Base-by-base conservation (phyloP, 306 rosid species). In the Sicyos edulis region DNA sequence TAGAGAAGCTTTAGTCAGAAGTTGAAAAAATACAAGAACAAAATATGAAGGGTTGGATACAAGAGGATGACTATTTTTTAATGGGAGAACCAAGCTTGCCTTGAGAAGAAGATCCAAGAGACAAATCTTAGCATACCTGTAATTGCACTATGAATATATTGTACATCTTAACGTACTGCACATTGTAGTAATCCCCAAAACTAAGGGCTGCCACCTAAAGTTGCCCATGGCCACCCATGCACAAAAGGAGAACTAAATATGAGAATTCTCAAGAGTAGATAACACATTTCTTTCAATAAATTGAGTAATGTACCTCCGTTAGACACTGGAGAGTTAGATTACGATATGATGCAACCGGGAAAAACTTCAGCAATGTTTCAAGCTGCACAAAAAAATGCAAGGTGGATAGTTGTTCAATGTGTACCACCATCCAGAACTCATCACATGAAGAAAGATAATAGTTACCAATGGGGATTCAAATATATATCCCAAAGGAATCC, bases 401-500 rank as follows among this genome's bases (percentile, higher is more conserved):
- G 22, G 55, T 49, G 57, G 15, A 49, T 21, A 20, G 2, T 50
- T 51, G 47, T 24, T 69, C 45, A 51, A 69, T 8, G 59, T 22
- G 40, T 15, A 12, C 8, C 76, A 61, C 24, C 44, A 75, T 62
- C 51, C 69, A 20, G 58, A 8, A 64, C n/a, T 6, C 20, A n/a
- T 65, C 50, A 66, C 32, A 34, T 37, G 65, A 79, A 32, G 54
- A 79, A 71, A 67, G 57, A 50, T 3, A 44, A 54, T 14, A 82
- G 92, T 34, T 72, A 95, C 99, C 91, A 95, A 78, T 3, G 92
- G 92, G 71, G 99, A 95, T 81, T 91, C 99, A 84, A 95, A 95
- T 73, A 95, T 89, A 75, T 91, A 95, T 40, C 99, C 99, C 86
- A 95, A 79, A 55, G 99, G 99, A 86, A 95, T 95, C 99, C 99